Percentiles rank a stretch among this genome's conserved stretches.
Evolutionary conservation across 345 rosid genomes (phyloP).

Genomic region (Melaleuca alternifolia): DNA sequence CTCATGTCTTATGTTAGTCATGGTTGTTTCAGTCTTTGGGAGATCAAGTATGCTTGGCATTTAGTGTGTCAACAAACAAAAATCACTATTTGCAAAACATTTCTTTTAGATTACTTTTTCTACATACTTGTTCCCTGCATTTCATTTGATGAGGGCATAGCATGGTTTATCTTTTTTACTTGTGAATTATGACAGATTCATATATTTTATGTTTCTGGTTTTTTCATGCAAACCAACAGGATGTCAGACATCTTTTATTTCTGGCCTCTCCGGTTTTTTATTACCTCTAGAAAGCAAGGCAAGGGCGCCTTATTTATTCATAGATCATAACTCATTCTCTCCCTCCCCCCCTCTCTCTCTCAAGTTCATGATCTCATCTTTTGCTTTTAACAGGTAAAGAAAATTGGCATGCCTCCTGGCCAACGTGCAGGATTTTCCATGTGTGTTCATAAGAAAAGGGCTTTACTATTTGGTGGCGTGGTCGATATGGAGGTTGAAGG

Average conservation of each 20-base stretch:
- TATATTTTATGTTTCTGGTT: neutral
- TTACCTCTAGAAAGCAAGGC: neutral
- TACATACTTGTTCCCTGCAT: neutral
- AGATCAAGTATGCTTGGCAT: neutral
- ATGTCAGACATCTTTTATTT: neutral
- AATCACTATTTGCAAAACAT: neutral
- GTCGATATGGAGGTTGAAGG: conserved; percentile 98
- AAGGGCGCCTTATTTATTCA: neutral
- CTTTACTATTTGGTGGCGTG: conserved; percentile 89
- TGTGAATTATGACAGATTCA: neutral
- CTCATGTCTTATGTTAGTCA: neutral
- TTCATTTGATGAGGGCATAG: neutral
- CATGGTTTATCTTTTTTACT: neutral
- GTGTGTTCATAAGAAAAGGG: conserved; percentile 95
- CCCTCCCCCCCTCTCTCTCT: neutral
- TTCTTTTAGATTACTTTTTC: neutral
- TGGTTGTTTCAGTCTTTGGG: neutral
- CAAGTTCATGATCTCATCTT: neutral
- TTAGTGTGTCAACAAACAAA: neutral
- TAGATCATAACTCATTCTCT: neutral
- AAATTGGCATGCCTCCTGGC: conserved; percentile 94
- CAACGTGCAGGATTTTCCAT: conserved; percentile 91
- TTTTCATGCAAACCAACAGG: neutral
- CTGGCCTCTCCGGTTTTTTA: neutral
- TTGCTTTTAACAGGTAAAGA: conserved; percentile 50